These are phyloP conservation scores for Vigna trinervia DNA, from an alignment of 306 rosid genomes.

Conservation along the genomic window DNA sequence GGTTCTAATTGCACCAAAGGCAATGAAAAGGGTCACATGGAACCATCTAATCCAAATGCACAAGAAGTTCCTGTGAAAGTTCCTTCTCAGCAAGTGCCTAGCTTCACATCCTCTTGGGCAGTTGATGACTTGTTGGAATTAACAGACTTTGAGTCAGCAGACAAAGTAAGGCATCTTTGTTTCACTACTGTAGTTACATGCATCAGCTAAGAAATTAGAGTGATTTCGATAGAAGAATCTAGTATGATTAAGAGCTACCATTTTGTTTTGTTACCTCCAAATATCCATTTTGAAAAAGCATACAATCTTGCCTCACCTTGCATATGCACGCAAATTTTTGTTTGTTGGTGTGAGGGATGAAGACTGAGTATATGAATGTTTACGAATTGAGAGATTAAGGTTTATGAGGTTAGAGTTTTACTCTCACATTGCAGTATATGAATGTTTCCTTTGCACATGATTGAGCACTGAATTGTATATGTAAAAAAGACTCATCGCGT, in stretches of 20 bases:
- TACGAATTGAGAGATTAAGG: not conserved
- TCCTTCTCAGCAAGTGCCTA: conserved; percentile 63
- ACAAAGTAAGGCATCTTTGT: conserved; percentile 58
- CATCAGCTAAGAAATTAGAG: conserved; percentile 7
- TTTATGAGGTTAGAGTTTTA: not conserved
- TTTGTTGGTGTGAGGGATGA: not conserved
- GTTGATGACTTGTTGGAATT: conserved; percentile 86
- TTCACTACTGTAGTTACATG: not conserved
- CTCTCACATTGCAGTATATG: not conserved
- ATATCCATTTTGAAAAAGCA: not conserved
- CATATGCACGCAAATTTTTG: not conserved
- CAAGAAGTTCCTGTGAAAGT: conserved; percentile 56
- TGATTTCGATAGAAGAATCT: conserved; percentile 6
- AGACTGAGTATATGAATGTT: not conserved
- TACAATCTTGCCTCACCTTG: not conserved
- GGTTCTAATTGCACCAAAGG: conserved; percentile 67
- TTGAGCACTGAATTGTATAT: not conserved
- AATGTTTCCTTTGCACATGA: not conserved
- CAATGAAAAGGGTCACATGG: conserved; percentile 52
- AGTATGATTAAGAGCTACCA: not conserved
- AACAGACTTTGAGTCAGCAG: conserved; percentile 70
- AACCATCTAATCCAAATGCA: conserved; percentile 71
- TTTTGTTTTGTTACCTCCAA: not conserved
- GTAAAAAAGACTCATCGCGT: not conserved
- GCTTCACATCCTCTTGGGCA: conserved; percentile 73